phyloP scores from a whole-genome alignment of 164 flowering plant species.

The Taxillus chinensis region DNA sequence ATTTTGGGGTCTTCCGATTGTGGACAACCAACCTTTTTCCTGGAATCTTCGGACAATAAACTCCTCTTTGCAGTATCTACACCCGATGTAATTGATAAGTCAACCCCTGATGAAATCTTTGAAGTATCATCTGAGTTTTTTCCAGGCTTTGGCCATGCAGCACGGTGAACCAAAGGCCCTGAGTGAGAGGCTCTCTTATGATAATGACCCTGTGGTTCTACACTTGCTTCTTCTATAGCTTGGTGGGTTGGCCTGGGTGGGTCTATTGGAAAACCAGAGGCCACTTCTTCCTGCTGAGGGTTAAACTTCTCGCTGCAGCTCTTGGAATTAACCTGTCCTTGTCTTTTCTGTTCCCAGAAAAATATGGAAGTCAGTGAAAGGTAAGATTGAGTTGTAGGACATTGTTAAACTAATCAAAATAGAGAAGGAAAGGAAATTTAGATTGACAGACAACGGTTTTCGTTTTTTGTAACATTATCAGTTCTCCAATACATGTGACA shows the following conservation, averaged over 20 bases:
- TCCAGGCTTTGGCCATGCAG: conserved; percentile 67
- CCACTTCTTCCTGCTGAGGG: conserved; percentile 77
- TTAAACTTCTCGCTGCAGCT: conserved; percentile 92
- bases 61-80: conserved; percentile 66
- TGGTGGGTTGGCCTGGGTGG: conserved; percentile 84
- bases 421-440: too few relatives aligned
- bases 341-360: conserved; percentile 56
- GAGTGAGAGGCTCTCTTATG: conserved; percentile 88
- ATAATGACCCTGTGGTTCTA: conserved; percentile 32
- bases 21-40: conserved; percentile 38
- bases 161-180: conserved; percentile 73
- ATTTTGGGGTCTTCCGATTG: conserved; percentile 42
- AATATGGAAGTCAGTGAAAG: too few relatives aligned
- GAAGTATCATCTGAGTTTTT: conserved; percentile 59
- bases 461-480: too few relatives aligned
- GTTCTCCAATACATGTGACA: too few relatives aligned
- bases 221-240: conserved; percentile 36
- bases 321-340: conserved; percentile 55
- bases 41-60: conserved; percentile 46
- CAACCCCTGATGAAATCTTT: conserved; percentile 52
- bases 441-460: too few relatives aligned
- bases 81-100: conserved; percentile 46
- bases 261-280: conserved; percentile 97
- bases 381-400: too few relatives aligned
- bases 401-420: too few relatives aligned